Percentiles rank a stretch among this genome's conserved stretches.
Conservation (phyloP, 495 filamentous ascomycete species). For the Trichoderma gamsii region DNA sequence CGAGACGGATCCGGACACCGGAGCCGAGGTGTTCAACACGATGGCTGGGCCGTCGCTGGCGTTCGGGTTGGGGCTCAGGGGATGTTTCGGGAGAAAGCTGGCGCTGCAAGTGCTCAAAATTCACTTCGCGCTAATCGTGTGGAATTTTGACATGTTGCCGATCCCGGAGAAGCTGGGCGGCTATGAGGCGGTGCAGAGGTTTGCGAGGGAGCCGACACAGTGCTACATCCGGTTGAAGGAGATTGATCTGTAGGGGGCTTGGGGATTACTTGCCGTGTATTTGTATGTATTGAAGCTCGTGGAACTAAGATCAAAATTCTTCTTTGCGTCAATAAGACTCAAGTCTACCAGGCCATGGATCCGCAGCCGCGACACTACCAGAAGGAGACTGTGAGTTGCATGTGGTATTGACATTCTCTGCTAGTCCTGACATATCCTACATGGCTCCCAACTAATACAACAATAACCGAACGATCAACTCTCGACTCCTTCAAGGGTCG, state of each 20-base stretch:
- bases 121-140: constrained; percentile 31
- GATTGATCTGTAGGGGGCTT: constrained; percentile 4
- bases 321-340: neutral
- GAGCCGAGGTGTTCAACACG: constrained; percentile 26
- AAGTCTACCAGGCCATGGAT: neutral
- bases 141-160: constrained; percentile 31
- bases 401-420: neutral
- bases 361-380: neutral
- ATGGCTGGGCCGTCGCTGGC: constrained; percentile 33
- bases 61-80: constrained; percentile 47
- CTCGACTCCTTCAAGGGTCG: too few relatives aligned
- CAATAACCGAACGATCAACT: too few relatives aligned
- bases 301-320: neutral
- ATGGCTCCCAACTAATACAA: too few relatives aligned
- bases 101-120: constrained; percentile 33
- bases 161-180: constrained; percentile 17
- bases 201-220: constrained; percentile 26
- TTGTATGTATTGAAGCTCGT: neutral
- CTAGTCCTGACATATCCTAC: neutral
- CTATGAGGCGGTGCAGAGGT: constrained; percentile 25
- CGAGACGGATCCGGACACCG: constrained; percentile 25
- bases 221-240: constrained; percentile 26
- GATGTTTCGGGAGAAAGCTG: constrained; percentile 47
- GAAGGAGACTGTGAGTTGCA: neutral
- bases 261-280: neutral